Evolutionary conservation across 805 yeast species (phyloP), one percentile per base, ranked within the genome.

Genomic region (Sugiyamaella marilandica): DNA sequence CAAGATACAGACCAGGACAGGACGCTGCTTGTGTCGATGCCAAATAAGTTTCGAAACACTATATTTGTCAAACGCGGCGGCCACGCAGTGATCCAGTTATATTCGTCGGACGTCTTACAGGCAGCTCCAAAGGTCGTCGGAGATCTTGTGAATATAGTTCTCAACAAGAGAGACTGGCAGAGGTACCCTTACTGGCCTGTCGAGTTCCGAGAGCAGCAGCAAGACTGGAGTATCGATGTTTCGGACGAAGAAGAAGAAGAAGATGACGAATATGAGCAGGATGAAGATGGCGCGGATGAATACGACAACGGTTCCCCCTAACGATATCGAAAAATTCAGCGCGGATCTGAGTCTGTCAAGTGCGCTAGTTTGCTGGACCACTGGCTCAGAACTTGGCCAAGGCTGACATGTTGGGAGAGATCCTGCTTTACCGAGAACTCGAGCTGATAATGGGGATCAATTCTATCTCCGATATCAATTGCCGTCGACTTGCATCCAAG

Each of bases 51-150:
- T 50, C 57, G 70, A 16, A 68, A 66, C 52, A 65, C 69, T 36
- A 58, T 65, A 39, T 70, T 69, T 55, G 64, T 70, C 24, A 62
- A 63, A 32, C 60, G 73, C 2, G 71, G 71, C 10, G 72, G 73
- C 18, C 58, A 59, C 31, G 70, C 64, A 1, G 57, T 70, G 7
- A 61, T 65, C 1, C 62, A 55, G 31, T 48, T 63, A 48, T 59
- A 52, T 45, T 50, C 58, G 1, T 48, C 59, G 1, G 65, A 58
- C 37, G 41, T 41, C 24, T 41, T 49, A 13, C 56, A 55, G 39
- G 39, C 44, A 21, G 49, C 41, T 13, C 60, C 60, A 33, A 66
- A 64, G 33, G 59, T 67, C 18, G 56, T 61, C 11, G 74, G 71
- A 10, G 69, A 67, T 11, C 62, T 70, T 54, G 53, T 61, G 45